Evolutionary conservation across 2,329 filamentous ascomycete species (phyloP).

Genomic region (Colletotrichum sp.): DNA sequence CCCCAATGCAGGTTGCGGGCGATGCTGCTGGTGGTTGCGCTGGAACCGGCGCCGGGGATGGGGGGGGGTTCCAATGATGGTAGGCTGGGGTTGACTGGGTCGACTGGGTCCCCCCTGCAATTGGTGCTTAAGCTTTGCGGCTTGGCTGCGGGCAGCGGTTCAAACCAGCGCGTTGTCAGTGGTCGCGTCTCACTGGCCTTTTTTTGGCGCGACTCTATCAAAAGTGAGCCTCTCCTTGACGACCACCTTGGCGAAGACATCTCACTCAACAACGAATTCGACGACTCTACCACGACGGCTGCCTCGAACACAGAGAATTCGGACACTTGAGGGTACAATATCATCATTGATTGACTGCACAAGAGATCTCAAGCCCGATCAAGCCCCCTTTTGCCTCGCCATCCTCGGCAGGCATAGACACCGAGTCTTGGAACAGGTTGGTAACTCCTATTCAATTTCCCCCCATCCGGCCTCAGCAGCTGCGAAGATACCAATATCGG

Average conservation of each 20-base stretch:
- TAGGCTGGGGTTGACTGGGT: not conserved
- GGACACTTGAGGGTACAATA: not conserved
- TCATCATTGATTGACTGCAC: not conserved
- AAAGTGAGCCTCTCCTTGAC: conserved; percentile 9
- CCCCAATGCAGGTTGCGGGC: not conserved
- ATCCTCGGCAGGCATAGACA: not conserved
- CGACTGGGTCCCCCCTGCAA: conserved; percentile 15
- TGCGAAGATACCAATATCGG: not conserved
- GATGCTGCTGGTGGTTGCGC: not conserved
- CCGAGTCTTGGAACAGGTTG: not conserved
- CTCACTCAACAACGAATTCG: not conserved
- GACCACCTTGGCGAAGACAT: not conserved
- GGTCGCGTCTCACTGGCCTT: conserved; percentile 25
- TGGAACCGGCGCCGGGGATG: not conserved
- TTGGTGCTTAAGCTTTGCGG: conserved; percentile 2
- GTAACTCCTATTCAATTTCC: not conserved
- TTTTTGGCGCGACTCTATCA: conserved; percentile 17
- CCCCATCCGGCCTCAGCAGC: not conserved
- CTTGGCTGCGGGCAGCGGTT: not conserved
- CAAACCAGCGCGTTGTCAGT: conserved; percentile 18
- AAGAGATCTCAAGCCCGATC: not conserved
- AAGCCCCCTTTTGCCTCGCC: not conserved
- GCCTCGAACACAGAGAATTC: not conserved
- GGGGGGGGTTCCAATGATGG: conserved; percentile 2
- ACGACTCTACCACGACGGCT: not conserved